Base-by-base conservation (phyloP, 805 yeast genomes). In the Schwanniomyces sp. region DNA sequence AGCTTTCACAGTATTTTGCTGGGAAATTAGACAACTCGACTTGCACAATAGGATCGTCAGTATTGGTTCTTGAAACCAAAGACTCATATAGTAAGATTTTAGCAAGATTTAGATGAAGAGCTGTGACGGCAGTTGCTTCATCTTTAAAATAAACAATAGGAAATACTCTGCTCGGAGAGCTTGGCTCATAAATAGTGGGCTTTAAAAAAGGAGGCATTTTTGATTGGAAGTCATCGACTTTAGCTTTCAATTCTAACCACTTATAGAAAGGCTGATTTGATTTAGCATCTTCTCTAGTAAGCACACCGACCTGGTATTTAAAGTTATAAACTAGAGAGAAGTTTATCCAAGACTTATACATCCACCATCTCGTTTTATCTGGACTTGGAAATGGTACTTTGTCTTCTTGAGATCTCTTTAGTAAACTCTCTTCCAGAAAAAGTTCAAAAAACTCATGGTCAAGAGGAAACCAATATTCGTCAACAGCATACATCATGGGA, bases 121-220 rank as follows among this genome's bases (percentile, higher is more conserved):
- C 61, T 1, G 59, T 54, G 14, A 69, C 55, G 1, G 75, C 76
- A 4, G 71, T 53, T 17, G 59, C 50, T 40, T 72, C 75, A 48
- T 70, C 74, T 27, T 62, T 58, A 51, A 61, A 72, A 49, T 55
- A 70, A 5, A 71, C 59, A 2, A 60, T 52, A 1, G 76, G 76
- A 39, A 67, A 67, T 3, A 53, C 46, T 16, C 58, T 52, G 10
- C 52, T 52, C 6, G 46, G 51, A 7, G 59, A 52, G 17, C 58
- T 47, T 4, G 67, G 69, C 45, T 60, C 58, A 51, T 63, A 62
- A 7, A 70, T 58, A 21, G 65, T 54, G 0, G 76, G 75, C 47
- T 66, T 61, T 26, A 72, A 47, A 17, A 50, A 49, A 8, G 48
- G 25, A 1, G 75, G 76, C 55, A 67, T 51, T 30, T 55, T 50